Evolutionary conservation across 306 rosid genomes (phyloP).

Genomic region (Medicago arabica): DNA sequence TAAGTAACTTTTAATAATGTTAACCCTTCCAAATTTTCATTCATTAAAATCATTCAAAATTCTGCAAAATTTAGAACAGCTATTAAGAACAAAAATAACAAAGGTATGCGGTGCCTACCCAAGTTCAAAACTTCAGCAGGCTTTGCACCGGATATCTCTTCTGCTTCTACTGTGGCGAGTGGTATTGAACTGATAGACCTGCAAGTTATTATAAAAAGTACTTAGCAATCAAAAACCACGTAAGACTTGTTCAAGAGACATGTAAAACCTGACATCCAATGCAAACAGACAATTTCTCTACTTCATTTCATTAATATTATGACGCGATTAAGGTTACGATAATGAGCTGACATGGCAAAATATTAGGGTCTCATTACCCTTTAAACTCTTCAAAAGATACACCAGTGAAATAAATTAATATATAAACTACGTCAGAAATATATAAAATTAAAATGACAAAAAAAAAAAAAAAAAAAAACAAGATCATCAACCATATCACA

Average conservation of each 20-base stretch:
- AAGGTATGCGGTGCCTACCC: constrained; percentile 55
- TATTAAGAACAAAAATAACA: constrained; percentile 14
- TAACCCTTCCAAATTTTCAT: constrained; percentile 5
- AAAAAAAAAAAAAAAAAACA: background rate
- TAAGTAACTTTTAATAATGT: background rate
- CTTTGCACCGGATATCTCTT: constrained; percentile 78
- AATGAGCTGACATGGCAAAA: background rate
- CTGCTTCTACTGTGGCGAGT: constrained; percentile 75
- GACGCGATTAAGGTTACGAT: background rate
- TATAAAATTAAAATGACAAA: background rate
- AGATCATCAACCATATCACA: background rate
- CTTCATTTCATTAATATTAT: background rate
- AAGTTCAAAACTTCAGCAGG: constrained; percentile 92
- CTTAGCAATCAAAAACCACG: background rate
- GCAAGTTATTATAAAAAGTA: constrained; percentile 35
- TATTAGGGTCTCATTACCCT: background rate
- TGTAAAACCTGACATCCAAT: background rate
- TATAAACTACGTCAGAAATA: background rate
- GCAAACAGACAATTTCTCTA: background rate
- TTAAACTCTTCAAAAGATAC: background rate
- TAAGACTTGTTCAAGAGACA: background rate
- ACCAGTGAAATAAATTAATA: background rate
- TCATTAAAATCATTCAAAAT: constrained; percentile 14
- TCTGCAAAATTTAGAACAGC: background rate
- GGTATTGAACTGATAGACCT: constrained; percentile 66